These are phyloP conservation scores for Camelina neglecta DNA, from an alignment of 345 rosid species.

Conservation along the genomic window DNA sequence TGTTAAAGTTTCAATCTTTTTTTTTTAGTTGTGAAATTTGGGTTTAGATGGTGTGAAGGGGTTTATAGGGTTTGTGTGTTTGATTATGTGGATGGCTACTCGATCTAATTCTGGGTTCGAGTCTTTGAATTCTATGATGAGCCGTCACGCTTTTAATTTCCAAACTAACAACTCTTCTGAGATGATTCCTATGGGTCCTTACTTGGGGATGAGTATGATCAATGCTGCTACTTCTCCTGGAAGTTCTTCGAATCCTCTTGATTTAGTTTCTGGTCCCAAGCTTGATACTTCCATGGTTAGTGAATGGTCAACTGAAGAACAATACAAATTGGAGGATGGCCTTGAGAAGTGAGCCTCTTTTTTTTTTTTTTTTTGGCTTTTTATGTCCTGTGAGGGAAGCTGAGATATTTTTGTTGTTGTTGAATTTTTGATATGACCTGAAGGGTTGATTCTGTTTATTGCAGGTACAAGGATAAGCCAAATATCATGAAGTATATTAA, in stretches of 20 bases:
- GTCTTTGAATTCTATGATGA: conserved; percentile 47
- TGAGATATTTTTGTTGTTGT: neutral
- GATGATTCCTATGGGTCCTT: conserved; percentile 58
- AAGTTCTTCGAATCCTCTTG: conserved; percentile 61
- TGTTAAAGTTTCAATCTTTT: conserved; percentile 5
- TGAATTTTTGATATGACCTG: neutral
- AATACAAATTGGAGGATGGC: conserved; percentile 70
- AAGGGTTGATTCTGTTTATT: conserved; percentile 12
- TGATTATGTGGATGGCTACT: conserved; percentile 59
- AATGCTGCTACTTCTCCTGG: conserved; percentile 39
- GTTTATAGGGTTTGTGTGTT: conserved; percentile 23
- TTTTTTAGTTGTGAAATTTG: neutral
- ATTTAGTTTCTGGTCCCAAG: conserved; percentile 60
- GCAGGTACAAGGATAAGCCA: conserved; percentile 72
- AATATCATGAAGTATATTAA: conserved; percentile 84
- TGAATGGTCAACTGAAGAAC: conserved; percentile 87
- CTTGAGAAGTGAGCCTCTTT: conserved; percentile 41
- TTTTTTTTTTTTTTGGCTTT: neutral
- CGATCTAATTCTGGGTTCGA: conserved; percentile 62
- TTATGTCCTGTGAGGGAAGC: neutral
- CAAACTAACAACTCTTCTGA: conserved; percentile 57
- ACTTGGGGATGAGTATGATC: conserved; percentile 50
- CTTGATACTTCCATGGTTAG: conserved; percentile 67
- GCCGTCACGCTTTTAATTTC: conserved; percentile 59
- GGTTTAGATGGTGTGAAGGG: neutral